A percentile compares a stretch with the other conserved stretches of the same genome.
phyloP scores from a whole-genome alignment of 495 filamentous ascomycete genomes.

The Tuber indicum region DNA sequence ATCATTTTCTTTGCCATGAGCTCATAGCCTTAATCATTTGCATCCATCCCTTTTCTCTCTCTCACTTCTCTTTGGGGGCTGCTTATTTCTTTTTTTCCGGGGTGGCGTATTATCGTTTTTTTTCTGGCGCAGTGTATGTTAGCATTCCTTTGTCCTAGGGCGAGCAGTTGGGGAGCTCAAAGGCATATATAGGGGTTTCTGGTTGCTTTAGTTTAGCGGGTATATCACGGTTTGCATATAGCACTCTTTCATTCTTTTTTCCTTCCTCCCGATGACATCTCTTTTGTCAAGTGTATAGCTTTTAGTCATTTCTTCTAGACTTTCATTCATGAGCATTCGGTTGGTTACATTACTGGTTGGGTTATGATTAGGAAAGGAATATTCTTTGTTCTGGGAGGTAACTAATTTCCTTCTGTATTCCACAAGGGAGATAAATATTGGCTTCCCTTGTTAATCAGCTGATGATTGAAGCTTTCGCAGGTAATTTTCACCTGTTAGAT shows the following conservation, averaged over 20 bases:
- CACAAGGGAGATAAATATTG: background rate
- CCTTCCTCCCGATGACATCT: background rate
- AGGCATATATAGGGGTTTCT: conserved; percentile 5
- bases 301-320: background rate
- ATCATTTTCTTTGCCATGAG: background rate
- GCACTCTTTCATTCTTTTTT: background rate
- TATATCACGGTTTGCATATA: background rate
- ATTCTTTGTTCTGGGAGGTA: background rate
- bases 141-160: background rate
- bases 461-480: background rate
- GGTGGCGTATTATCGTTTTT: background rate
- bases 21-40: background rate
- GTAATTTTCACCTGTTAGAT: background rate
- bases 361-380: background rate
- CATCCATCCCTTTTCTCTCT: background rate
- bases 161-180: background rate
- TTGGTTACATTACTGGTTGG: background rate
- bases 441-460: background rate
- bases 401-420: background rate
- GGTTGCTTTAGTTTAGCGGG: background rate
- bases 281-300: background rate
- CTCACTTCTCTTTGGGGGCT: background rate
- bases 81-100: background rate
- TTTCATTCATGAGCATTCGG: background rate
- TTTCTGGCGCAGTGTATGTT: conserved; percentile 1